Percentiles rank a stretch among this genome's conserved stretches.
Evolutionary conservation across 1,284 basidiomycete genomes (phyloP).

Genomic region (Amylostereum chailletii): DNA sequence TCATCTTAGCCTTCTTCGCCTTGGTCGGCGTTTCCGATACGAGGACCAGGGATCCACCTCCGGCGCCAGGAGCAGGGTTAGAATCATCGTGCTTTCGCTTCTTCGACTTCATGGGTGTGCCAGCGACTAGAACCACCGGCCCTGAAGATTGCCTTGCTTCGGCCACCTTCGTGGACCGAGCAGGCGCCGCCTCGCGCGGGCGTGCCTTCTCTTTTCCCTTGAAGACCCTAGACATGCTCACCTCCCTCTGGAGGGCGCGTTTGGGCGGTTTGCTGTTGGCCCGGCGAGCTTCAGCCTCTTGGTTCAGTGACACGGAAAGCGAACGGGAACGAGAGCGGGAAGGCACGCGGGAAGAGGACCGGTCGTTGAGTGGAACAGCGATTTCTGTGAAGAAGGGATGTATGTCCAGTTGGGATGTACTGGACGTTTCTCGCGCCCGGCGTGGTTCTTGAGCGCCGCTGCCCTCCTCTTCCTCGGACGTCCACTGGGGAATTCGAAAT

Average conservation of each 20-base stretch:
- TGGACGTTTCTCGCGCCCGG: background rate
- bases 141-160: background rate
- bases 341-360: conserved; percentile 13
- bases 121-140: conserved; percentile 8
- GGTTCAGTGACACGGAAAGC: conserved; percentile 50
- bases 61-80: background rate
- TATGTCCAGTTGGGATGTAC: conserved; percentile 8
- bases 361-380: conserved; percentile 5
- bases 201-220: conserved; percentile 24
- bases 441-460: conserved; percentile 42
- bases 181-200: background rate
- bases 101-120: conserved; percentile 4
- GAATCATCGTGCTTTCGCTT: background rate
- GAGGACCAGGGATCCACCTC: background rate
- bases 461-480: conserved; percentile 25
- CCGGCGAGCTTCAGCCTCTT: conserved; percentile 17
- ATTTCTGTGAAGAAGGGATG: conserved; percentile 3
- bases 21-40: background rate
- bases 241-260: conserved; percentile 47
- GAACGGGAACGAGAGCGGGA: conserved; percentile 48
- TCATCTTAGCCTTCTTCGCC: background rate
- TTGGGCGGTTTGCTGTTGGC: conserved; percentile 29
- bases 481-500: conserved; percentile 31
- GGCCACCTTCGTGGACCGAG: background rate
- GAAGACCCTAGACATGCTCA: conserved; percentile 67